Conservation (phyloP, 176 grass and related monocot species). For the Aegilops tauschii region DNA sequence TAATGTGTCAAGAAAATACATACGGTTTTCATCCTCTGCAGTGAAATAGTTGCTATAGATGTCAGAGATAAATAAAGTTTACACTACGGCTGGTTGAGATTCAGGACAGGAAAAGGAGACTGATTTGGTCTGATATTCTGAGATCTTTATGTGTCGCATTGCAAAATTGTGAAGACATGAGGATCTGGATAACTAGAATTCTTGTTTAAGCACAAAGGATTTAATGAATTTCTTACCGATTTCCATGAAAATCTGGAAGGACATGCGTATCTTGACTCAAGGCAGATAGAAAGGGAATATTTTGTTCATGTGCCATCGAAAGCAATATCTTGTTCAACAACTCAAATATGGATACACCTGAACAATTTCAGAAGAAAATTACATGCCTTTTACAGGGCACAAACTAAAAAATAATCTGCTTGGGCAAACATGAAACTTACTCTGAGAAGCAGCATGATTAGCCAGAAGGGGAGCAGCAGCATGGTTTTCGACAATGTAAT, state of each 20-base stretch:
- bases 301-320: slow-evolving; percentile 65
- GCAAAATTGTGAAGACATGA: neutral
- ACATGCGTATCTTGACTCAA: slow-evolving; percentile 86
- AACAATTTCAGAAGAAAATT: slow-evolving; percentile 31
- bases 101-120: neutral
- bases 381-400: neutral
- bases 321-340: slow-evolving; percentile 82
- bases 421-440: slow-evolving; percentile 46
- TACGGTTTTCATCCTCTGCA: neutral
- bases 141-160: neutral
- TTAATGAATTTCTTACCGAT: slow-evolving; percentile 51
- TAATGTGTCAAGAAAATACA: neutral
- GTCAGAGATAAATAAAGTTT: neutral
- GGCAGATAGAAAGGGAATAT: slow-evolving; percentile 66
- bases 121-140: neutral
- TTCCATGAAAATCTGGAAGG: slow-evolving; percentile 96
- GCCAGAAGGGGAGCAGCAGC: slow-evolving; percentile 67
- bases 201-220: neutral
- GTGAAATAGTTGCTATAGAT: neutral
- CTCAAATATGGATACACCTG: slow-evolving; percentile 86
- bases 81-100: neutral
- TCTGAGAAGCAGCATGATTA: slow-evolving; percentile 77
- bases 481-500: slow-evolving; percentile 82
- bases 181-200: neutral
- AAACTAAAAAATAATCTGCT: neutral